A percentile compares a stretch with the other conserved stretches of the same genome.
phyloP scores from a whole-genome alignment of 148 eudicot genomes.

The Vaccinium macrocarpon region DNA sequence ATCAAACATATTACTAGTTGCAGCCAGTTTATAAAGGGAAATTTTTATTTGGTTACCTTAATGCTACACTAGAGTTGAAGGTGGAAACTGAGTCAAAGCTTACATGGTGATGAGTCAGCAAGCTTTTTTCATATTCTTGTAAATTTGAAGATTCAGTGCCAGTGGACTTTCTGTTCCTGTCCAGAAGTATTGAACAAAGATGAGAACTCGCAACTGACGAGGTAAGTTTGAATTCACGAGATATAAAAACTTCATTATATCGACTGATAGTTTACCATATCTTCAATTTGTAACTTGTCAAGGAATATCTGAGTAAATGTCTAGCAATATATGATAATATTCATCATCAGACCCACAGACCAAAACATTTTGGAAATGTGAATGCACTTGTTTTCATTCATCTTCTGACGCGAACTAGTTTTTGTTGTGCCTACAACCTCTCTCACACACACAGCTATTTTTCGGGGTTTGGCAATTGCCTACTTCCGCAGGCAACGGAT shows the following conservation, averaged over 20 bases:
- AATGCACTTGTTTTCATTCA: neutral
- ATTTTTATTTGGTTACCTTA: neutral
- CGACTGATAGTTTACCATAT: neutral
- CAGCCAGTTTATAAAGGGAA: neutral
- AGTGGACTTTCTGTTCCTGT: constrained; percentile 18
- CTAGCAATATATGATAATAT: neutral
- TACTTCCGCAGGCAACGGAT: too few relatives aligned
- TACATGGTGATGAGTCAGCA: constrained; percentile 22
- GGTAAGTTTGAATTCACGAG: neutral
- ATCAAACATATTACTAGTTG: neutral
- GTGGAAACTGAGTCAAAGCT: constrained; percentile 18
- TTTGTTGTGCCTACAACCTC: neutral
- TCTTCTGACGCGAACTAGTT: neutral
- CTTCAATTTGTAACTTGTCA: neutral
- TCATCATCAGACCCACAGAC: constrained; percentile 3
- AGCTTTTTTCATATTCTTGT: constrained; percentile 17
- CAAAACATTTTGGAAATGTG: constrained; percentile 3
- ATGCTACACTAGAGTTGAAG: neutral
- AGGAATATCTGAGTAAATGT: neutral
- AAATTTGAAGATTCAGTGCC: constrained; percentile 10
- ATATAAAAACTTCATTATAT: neutral
- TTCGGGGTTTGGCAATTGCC: too few relatives aligned
- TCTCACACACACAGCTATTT: neutral
- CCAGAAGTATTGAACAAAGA: constrained; percentile 15
- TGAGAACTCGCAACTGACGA: constrained; percentile 8